Evolutionary conservation across 1,284 basidiomycete genomes (phyloP).

Genomic region (Puccinia horiana): DNA sequence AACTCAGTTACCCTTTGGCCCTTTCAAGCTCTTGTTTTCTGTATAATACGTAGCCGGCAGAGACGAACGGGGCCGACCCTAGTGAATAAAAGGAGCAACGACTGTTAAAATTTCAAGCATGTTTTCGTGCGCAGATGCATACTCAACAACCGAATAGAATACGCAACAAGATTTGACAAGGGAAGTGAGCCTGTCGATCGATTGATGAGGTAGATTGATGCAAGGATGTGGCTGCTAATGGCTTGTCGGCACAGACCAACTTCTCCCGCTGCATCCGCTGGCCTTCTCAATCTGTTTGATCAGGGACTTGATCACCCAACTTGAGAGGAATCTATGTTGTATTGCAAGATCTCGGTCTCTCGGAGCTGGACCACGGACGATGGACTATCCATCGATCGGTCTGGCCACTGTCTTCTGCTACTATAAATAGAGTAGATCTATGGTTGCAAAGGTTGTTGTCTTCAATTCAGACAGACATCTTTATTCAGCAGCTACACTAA

Average conservation of each 20-base stretch:
- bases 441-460: slow-evolving; percentile 12
- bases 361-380: neutral
- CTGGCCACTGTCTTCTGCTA: neutral
- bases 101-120: slow-evolving; percentile 23
- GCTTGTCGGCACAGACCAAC: slow-evolving; percentile 10
- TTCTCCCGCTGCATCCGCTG: slow-evolving; percentile 34
- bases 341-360: slow-evolving; percentile 23
- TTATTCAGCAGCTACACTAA: neutral
- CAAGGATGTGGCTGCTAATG: neutral
- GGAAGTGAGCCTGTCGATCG: slow-evolving; percentile 42
- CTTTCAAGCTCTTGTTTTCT: neutral
- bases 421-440: neutral
- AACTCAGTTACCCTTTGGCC: neutral
- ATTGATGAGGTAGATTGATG: slow-evolving; percentile 39
- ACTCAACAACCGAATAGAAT: slow-evolving; percentile 18
- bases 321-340: slow-evolving; percentile 7
- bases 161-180: slow-evolving; percentile 35
- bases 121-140: slow-evolving; percentile 12
- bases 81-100: slow-evolving; percentile 11
- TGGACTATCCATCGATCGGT: neutral
- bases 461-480: neutral
- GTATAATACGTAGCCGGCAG: neutral
- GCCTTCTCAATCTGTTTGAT: slow-evolving; percentile 13
- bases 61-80: neutral
- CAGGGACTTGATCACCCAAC: slow-evolving; percentile 22